Evolutionary conservation across 306 rosid genomes (phyloP), one percentile per base, ranked within the genome.

Genomic region (Vigna hirtella): DNA sequence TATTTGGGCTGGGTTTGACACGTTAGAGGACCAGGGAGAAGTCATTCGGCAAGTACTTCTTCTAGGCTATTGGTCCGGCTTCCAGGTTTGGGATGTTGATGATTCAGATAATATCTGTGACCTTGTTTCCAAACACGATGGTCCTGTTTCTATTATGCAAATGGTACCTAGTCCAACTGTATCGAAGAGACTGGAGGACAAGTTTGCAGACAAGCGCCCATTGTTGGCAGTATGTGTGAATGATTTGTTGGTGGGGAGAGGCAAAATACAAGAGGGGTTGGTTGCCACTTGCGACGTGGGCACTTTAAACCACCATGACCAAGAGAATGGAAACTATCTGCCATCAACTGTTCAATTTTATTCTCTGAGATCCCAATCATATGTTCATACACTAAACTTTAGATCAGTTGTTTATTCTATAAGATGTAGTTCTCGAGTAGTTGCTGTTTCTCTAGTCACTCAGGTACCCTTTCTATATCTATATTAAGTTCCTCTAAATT

Each of bases 41-140:
- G 74, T 64, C 76, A 43, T 52, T 70, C 86, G 88, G 15, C 82
- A 76, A 87, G 91, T 89, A 73, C 96, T 92, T 38, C 88, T 92
- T 77, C 85, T 92, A 72, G 93, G 96, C 53, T 90, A 78, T 79
- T 83, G 70, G 51, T 89, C 96, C 50, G 96, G 97, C 76, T 92
- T 92, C 89, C 97, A 89, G 75, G 92, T 93, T 80, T 93, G 96
- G 97, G 93, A 93, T 83, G 91, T 93, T 72, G 92, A 93, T 83
- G 96, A 93, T 81, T 89, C 97, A 40, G 79, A 86, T 68, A 87
- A 89, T 80, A 91, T 93, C 69, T 86, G 77, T 13, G 92, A 82
- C 72, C 82, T 93, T 20, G 92, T 86, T 72, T 90, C 91, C 57
- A 85, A 86, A 50, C 87, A 86, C 32, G 96, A 88, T 57, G 92